Base-by-base conservation (phyloP, 371 early-diverging fungal genomes). In the Mortierella sp. region DNA sequence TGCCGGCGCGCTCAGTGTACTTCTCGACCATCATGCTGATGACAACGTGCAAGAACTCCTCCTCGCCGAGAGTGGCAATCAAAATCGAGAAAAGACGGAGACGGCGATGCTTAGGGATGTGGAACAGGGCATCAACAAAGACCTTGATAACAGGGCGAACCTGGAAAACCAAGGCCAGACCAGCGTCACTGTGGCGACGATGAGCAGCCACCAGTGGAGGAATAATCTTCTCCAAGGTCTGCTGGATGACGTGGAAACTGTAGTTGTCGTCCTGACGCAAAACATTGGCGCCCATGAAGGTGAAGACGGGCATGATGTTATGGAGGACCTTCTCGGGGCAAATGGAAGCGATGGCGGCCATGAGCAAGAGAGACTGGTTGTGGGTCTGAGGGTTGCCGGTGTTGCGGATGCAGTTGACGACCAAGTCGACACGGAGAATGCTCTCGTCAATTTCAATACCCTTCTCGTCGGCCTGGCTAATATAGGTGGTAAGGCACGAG, bases 271-370 rank as follows among this genome's bases (percentile, higher is more conserved):
- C 99, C 88, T 97, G 97, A 21, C 96, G 95, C 76, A 98, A 81
- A 0, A 97, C 95, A 81, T 96, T 97, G 70, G 97, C 96, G n/a
- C 98, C 98, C 99, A 99, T 97, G 84, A 98, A 98, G 11, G 98
- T 99, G 84, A 99, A 98, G 45, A 98, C 94, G 28, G 98, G 97
- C 96, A 99, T 98, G 73, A 98, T 95, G 88, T 97, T 96, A 82
- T 96, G 93, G 70, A 99, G 90, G 14, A 99, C 98, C 72, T 90
- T 91, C 70, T 97, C 95, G 3, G 98, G 97, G 81, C 93, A 95
- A 76, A 95, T 88, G 16, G 93, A 90, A 0, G 97, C 97, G 68
- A 98, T 93, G 24, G 97, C 94, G 0, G 98, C 96, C 93, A 99
- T 93, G 72, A 99, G 89, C 55, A 97, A 88, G 58, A 99, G 91